Conservation (phyloP, 1,139 yeast species). For the Pichia sp. region DNA sequence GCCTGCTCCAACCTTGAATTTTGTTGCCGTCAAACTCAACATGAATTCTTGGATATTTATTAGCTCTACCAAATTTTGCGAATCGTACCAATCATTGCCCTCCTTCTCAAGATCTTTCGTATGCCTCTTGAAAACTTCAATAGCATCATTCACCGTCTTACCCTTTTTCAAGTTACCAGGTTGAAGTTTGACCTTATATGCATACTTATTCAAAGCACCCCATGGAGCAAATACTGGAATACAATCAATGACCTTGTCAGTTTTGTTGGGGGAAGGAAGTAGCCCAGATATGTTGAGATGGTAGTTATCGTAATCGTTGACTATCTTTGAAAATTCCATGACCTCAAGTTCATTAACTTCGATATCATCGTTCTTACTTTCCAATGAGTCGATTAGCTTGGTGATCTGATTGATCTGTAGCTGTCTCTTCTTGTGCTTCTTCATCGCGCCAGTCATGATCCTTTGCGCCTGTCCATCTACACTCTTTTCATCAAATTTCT, state of each 20-base stretch:
- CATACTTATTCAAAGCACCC: constrained; percentile 65
- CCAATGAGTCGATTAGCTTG: constrained; percentile 27
- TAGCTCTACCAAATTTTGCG: constrained; percentile 49
- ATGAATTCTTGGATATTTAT: constrained; percentile 52
- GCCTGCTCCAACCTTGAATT: constrained; percentile 37
- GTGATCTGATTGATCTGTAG: constrained; percentile 26
- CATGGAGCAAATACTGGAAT: constrained; percentile 94
- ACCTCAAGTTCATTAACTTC: constrained; percentile 26
- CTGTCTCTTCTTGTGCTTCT: constrained; percentile 24
- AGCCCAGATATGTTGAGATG: constrained; percentile 21
- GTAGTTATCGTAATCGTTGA: constrained; percentile 25
- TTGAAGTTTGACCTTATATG: constrained; percentile 77
- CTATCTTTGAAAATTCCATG: constrained; percentile 25
- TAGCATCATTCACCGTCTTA: constrained; percentile 65
- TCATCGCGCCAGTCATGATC: constrained; percentile 26
- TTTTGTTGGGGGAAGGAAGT: constrained; percentile 36
- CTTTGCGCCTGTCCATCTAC: constrained; percentile 26
- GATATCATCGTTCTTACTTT: constrained; percentile 26
- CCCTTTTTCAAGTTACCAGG: constrained; percentile 91
- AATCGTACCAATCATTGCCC: constrained; percentile 64
- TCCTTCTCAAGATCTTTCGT: constrained; percentile 29
- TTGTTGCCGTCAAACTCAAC: constrained; percentile 46
- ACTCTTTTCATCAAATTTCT: constrained; percentile 19
- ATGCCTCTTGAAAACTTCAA: constrained; percentile 46
- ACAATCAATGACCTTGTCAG: constrained; percentile 46